Base-by-base conservation (phyloP, 805 yeast species). In the Hanseniaspora nectarophila region DNA sequence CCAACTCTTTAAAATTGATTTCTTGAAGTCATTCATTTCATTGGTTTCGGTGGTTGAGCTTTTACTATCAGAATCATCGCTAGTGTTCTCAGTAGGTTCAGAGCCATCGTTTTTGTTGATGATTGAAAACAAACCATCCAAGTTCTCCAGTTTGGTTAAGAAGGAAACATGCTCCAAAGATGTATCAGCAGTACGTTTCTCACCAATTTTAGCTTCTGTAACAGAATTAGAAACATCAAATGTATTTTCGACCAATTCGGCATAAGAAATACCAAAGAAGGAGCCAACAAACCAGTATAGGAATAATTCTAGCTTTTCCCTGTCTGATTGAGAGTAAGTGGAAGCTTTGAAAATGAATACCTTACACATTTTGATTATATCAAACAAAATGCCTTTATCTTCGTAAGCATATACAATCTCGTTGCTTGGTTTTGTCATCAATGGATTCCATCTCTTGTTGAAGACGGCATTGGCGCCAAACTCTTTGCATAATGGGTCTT, bases 361-460 rank as follows among this genome's bases (percentile, higher is more conserved):
- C 54, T 78, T 76, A 4, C 85, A 73, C 56, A 92, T 72, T 54
- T 76, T 75, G 54, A 83, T 63, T 51, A 89, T 77, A 67, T 92
- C 98, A 62, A 73, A 73, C 45, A 92, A 70, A 12, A 90, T 76
- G 10, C 76, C 82, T 49, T 70, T 64, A 62, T 90, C 96, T 9
- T 70, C 66, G 57, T 88, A 78, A 26, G 68, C 70, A 61, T 78
- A 86, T 53, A 75, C 74, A 55, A 85, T 70, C 59, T 80, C 82
- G 33, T 81, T 80, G 63, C 82, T 83, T n/a, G 96, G 90, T 58
- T 78, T 79, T 3, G 95, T 95, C 48, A 89, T 80, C 60, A 86
- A 73, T 35, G 95, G 95, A 60, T 85, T 88, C 54, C 85, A 70
- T 62, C 94, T 75, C 67, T 87, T 89, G 60, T 82, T 85, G 13